Conservation (phyloP, 2,329 filamentous ascomycete species). For the Truncatella angustata region DNA sequence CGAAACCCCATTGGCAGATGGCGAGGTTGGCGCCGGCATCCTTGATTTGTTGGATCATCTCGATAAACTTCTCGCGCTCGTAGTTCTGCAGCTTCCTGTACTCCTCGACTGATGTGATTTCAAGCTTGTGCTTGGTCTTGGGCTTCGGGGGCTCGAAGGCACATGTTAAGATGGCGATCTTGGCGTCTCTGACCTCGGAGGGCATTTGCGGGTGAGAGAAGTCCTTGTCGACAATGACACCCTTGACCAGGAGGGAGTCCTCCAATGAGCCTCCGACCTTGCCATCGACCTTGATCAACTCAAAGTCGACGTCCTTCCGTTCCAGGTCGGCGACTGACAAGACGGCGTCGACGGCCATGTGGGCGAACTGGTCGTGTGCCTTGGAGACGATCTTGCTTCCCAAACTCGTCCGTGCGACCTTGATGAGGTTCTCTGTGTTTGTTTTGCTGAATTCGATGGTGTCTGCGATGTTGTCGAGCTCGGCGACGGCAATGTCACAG, state of each 20-base stretch:
- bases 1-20: conserved; percentile 99
- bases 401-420: conserved; percentile 92
- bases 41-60: conserved; percentile 99
- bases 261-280: conserved; percentile 94
- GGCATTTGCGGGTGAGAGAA: conserved; percentile 99
- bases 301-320: conserved; percentile 96
- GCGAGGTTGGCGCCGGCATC: conserved; percentile 94
- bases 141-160: conserved; percentile 98
- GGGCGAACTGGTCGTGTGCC: conserved; percentile 95
- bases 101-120: conserved; percentile 95
- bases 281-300: conserved; percentile 98
- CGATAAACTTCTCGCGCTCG: conserved; percentile 92
- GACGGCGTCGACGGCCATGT: conserved; percentile 96
- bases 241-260: conserved; percentile 92
- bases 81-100: conserved; percentile 98
- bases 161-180: conserved; percentile 95
- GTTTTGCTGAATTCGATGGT: conserved; percentile 80
- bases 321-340: conserved; percentile 94
- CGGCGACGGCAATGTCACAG: conserved; percentile 91
- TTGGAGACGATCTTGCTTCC: conserved; percentile 99
- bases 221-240: conserved; percentile 98
- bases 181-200: conserved; percentile 89
- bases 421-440: conserved; percentile 81
- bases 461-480: conserved; percentile 92
- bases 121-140: conserved; percentile 99